Conservation (phyloP, 345 rosid genomes). For the Linum trigynum region DNA sequence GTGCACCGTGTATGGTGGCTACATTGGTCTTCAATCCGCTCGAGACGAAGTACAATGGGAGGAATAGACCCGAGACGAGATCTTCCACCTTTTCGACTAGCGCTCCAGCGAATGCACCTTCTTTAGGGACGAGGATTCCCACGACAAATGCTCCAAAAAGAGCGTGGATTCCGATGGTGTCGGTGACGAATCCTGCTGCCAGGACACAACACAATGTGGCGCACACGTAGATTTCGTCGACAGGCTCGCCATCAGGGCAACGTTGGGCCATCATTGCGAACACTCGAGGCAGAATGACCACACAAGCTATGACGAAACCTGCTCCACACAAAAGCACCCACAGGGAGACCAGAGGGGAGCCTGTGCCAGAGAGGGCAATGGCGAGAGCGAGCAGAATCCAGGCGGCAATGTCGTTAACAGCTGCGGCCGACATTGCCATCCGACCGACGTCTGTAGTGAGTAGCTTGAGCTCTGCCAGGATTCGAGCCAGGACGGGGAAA, state of each 20-base stretch:
- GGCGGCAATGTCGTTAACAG: slow-evolving; percentile 39
- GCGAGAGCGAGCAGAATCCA: slow-evolving; percentile 44
- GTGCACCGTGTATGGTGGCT: slow-evolving; percentile 30
- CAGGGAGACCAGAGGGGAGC: slow-evolving; percentile 26
- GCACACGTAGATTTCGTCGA: slow-evolving; percentile 37
- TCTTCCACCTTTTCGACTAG: slow-evolving; percentile 43
- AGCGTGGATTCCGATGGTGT: slow-evolving; percentile 39
- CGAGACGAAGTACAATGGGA: slow-evolving; percentile 34
- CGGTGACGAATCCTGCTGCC: slow-evolving; percentile 30
- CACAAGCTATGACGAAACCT: slow-evolving; percentile 21
- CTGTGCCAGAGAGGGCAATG: slow-evolving; percentile 27
- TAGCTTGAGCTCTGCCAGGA: slow-evolving; percentile 42
- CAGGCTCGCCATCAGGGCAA: slow-evolving; percentile 39
- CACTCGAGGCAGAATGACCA: slow-evolving; percentile 14
- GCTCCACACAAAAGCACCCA: slow-evolving; percentile 38
- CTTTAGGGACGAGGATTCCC: slow-evolving; percentile 36
- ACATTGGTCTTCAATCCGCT: slow-evolving; percentile 41
- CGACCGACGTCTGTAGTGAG: slow-evolving; percentile 44
- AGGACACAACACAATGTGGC: slow-evolving; percentile 25
- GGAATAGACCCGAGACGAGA: slow-evolving; percentile 32
- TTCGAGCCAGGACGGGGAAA: slow-evolving; percentile 39
- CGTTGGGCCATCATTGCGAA: slow-evolving; percentile 25
- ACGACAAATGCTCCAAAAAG: slow-evolving; percentile 41
- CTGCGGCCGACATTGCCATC: slow-evolving; percentile 46
- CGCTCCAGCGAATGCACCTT: slow-evolving; percentile 30